These are phyloP conservation scores for Ceratocystis cubensis DNA, from an alignment of 2,329 filamentous ascomycete species.

Conservation along the genomic window DNA sequence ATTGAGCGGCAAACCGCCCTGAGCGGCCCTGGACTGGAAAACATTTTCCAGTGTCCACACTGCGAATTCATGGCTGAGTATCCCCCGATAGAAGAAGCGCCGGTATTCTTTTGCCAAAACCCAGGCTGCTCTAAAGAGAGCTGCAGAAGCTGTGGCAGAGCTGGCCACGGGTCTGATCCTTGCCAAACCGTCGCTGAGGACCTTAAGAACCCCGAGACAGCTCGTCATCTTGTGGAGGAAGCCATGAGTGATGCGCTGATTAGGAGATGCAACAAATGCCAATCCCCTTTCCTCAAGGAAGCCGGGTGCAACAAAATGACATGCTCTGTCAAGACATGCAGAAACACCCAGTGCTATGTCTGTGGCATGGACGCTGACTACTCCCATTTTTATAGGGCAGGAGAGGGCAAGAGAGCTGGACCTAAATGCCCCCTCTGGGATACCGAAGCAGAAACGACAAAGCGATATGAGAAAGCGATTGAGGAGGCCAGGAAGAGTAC, in stretches of 20 bases:
- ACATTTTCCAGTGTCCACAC: slow-evolving; percentile 65
- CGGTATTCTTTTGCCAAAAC: slow-evolving; percentile 61
- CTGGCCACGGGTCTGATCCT: slow-evolving; percentile 58
- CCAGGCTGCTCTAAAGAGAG: slow-evolving; percentile 50
- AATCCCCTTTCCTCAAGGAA: slow-evolving; percentile 67
- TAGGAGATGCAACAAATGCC: slow-evolving; percentile 57
- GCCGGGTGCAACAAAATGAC: slow-evolving; percentile 74
- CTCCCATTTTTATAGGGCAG: slow-evolving; percentile 51
- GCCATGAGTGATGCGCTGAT: slow-evolving; percentile 73
- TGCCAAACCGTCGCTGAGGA: slow-evolving; percentile 50
- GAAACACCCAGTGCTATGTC: slow-evolving; percentile 51
- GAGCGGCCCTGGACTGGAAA: slow-evolving; percentile 55
- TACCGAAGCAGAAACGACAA: slow-evolving; percentile 25
- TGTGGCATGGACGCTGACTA: slow-evolving; percentile 59
- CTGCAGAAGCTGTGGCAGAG: slow-evolving; percentile 54
- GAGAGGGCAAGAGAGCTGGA: slow-evolving; percentile 24
- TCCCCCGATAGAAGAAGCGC: slow-evolving; percentile 52
- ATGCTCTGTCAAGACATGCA: slow-evolving; percentile 45
- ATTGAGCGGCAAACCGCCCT: slow-evolving; percentile 61
- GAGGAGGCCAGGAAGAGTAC: slow-evolving; percentile 31
- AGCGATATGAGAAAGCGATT: neutral
- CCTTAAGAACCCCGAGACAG: slow-evolving; percentile 44
- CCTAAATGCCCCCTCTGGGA: slow-evolving; percentile 60
- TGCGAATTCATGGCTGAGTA: slow-evolving; percentile 70
- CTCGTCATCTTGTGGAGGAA: slow-evolving; percentile 62